Conservation (phyloP, 805 yeast species). For the Candida mattraensis region DNA sequence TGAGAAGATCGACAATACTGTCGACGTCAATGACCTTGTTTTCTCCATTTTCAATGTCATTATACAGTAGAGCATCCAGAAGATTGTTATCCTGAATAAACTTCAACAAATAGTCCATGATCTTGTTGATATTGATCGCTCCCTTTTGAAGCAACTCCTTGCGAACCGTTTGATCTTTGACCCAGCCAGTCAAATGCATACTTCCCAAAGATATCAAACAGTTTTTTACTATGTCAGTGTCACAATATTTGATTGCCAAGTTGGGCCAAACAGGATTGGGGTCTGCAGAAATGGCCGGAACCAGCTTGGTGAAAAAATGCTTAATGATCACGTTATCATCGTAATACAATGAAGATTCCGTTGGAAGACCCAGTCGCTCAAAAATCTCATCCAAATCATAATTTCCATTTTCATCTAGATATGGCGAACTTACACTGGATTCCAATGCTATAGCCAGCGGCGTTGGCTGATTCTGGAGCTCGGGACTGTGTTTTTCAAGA, state of each 20-base stretch:
- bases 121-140: slow-evolving; percentile 45
- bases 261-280: slow-evolving; percentile 52
- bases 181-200: slow-evolving; percentile 37
- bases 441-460: background rate
- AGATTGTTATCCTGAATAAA: slow-evolving; percentile 32
- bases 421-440: slow-evolving; percentile 1
- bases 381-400: slow-evolving; percentile 10
- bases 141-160: slow-evolving; percentile 44
- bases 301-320: slow-evolving; percentile 40
- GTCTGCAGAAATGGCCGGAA: slow-evolving; percentile 40
- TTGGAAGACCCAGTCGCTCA: slow-evolving; percentile 6
- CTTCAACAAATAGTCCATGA: slow-evolving; percentile 44
- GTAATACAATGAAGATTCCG: slow-evolving; percentile 1
- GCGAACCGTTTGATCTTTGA: slow-evolving; percentile 41
- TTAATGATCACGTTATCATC: slow-evolving; percentile 13
- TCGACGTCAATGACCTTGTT: slow-evolving; percentile 7
- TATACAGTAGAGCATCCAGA: slow-evolving; percentile 8
- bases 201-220: slow-evolving; percentile 50
- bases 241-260: slow-evolving; percentile 48
- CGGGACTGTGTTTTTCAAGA: too few species aligned
- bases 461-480: too few species aligned
- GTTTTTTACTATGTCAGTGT: slow-evolving; percentile 47
- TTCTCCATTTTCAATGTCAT: slow-evolving; percentile 9
- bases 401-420: slow-evolving; percentile 5
- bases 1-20: slow-evolving; percentile 3